Evolutionary conservation across 2,329 filamentous ascomycete species (phyloP), one percentile per base, ranked within the genome.

Genomic region (Myriosclerotinia scirpicola): DNA sequence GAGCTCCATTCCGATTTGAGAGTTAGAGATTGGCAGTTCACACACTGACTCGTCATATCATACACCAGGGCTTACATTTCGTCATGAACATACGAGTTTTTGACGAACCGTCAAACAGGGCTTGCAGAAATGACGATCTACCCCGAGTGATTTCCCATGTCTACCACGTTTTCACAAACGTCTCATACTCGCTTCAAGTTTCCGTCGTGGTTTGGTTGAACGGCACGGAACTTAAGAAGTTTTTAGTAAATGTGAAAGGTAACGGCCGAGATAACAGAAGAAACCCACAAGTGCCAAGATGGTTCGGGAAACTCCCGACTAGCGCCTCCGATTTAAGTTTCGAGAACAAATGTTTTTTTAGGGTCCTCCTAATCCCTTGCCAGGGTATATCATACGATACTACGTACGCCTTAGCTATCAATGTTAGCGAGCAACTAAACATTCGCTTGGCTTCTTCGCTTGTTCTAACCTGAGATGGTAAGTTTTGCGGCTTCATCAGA

Each of bases 191-290:
- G 44, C 42, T 17, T 48, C 26, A 34, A 14, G 2, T 9, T 36
- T 11, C 20, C 56, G 30, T 5, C 20, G n/a, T n/a, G n/a, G 30
- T n/a, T n/a, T 34, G 26, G 36, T 20, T 59, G 42, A 46, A 11
- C 22, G 26, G 55, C 15, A 36, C 17, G 26, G 55, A 59, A 42
- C n/a, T 15, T n/a, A 22, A 22, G 11, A 8, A 36, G 14, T 22
- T 59, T 48, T 59, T 12, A 46, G 44, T 36, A 60, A 48, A 20
- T 50, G 42, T 60, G 12, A 50, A 38, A 36, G 15, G 42, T 22
- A 50, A 36, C 42, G 26, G 30, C 30, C 9, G 56, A 48, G 17
- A 60, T 6, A 22, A 38, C 17, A 20, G 11, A 17, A n/a, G 44
- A 22, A 38, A 60, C 17, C 20, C 56, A 17, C 44, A 17, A 36